Conservation (phyloP, 2,329 filamentous ascomycete species). For the Bipolaris gigantea region DNA sequence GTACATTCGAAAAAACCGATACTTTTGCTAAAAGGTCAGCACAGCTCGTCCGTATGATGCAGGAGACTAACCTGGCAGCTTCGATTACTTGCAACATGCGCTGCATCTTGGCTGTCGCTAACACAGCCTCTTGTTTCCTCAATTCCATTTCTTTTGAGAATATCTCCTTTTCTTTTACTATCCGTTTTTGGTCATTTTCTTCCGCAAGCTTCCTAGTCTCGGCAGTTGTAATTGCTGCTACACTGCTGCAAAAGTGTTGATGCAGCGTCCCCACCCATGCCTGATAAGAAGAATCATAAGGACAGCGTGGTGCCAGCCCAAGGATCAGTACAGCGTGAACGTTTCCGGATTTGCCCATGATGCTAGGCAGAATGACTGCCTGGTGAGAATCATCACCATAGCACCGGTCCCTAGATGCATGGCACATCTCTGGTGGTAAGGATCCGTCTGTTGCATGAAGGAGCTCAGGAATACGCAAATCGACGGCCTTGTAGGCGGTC, state of each 20-base stretch:
- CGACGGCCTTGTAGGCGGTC: neutral
- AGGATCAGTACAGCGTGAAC: neutral
- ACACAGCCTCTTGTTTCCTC: neutral
- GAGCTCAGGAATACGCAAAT: neutral
- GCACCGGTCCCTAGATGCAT: constrained; percentile 1
- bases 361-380: constrained; percentile 1
- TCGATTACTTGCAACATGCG: constrained; percentile 3
- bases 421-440: neutral
- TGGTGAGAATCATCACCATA: constrained; percentile 5
- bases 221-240: neutral
- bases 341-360: neutral
- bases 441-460: neutral
- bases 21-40: neutral
- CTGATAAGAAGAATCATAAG: constrained; percentile 4
- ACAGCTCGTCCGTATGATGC: neutral
- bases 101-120: neutral
- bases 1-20: constrained; percentile 3
- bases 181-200: neutral
- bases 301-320: constrained; percentile 2
- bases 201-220: neutral
- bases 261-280: constrained; percentile 6
- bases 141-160: neutral
- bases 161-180: constrained; percentile 1
- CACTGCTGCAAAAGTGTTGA: constrained; percentile 3
- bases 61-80: constrained; percentile 1